phyloP scores from a whole-genome alignment of 2,329 filamentous ascomycete species.

The Sporothrix humicola region DNA sequence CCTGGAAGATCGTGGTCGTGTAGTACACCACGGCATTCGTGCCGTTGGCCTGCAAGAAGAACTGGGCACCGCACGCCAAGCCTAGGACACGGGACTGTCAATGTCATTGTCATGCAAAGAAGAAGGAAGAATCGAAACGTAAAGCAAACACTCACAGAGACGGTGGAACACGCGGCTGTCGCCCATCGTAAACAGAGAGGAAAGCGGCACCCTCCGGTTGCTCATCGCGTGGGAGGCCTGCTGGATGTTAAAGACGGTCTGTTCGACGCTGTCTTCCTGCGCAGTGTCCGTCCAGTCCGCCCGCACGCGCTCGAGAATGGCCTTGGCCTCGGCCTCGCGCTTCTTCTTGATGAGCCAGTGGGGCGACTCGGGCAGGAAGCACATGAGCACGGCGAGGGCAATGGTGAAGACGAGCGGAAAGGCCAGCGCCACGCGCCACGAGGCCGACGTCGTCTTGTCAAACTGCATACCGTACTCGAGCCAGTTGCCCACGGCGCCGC shows the following conservation, averaged over 20 bases:
- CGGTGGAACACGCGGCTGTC: not conserved
- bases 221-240: not conserved
- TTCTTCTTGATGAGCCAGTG: constrained; percentile 44
- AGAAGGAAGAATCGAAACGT: not conserved
- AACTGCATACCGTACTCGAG: constrained; percentile 55
- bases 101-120: not conserved
- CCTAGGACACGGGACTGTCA: not conserved
- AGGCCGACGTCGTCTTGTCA: constrained; percentile 50
- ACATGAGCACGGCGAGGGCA: constrained; percentile 46
- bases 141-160: not conserved
- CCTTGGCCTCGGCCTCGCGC: constrained; percentile 7
- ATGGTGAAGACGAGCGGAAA: constrained; percentile 47
- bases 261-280: constrained; percentile 12
- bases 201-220: not conserved
- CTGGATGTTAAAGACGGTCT: constrained; percentile 22
- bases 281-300: not conserved
- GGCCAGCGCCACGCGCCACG: constrained; percentile 62
- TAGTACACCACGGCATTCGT: constrained; percentile 21
- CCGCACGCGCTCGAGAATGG: not conserved
- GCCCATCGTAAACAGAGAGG: not conserved
- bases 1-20: constrained; percentile 19
- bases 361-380: constrained; percentile 50
- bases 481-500: constrained; percentile 49
- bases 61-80: constrained; percentile 9
- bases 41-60: constrained; percentile 12